Base-by-base conservation (phyloP, 805 yeast genomes). In the Tanozyma kutaoensis region DNA sequence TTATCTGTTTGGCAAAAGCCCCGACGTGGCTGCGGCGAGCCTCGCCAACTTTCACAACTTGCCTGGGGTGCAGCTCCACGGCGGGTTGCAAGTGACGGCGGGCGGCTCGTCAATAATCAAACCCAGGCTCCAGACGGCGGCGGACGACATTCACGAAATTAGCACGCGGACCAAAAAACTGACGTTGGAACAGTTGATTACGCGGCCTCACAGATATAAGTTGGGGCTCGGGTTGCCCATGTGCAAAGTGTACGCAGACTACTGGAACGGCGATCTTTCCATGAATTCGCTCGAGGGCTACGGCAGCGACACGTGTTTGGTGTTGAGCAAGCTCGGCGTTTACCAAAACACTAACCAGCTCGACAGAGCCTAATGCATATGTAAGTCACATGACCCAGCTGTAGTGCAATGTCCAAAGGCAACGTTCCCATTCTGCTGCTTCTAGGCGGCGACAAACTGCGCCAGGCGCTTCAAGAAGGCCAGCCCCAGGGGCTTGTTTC, bases 181-280 rank as follows among this genome's bases (percentile, higher is more conserved):
- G 4, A 77, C 91, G 2, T 55, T 86, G 32, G 62, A 66, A 27
- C 63, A 70, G 16, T 61, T 86, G 40, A 68, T 78, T 23, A 64
- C 75, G 18, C 66, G 96, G 35, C 79, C 91, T 2, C 73, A 79
- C 15, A 68, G 78, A 32, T 68, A 67, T 40, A 79, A 78, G 28
- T 53, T 88, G 16, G 96, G 96, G 1, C 65, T 88, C 32, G 95
- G 96, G 1, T 57, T 88, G 33, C 95, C 97, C 0, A 74, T 88
- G 78, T 79, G 95, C 42, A 76, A 81, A 39, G 82, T 86, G 0
- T 88, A 88, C 45, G 82, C 94, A 0, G 96, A 88, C 40, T 88
- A 88, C 50, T 88, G 97, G 97, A 91, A 86, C 40, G 97, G 97
- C 5, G 80, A 77, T 27, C 51, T 88, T 27, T 76, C 74, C 32